Evolutionary conservation across 768 basidiomycete species (phyloP), one percentile per base, ranked within the genome.

Genomic region (Termitomyces sp.): DNA sequence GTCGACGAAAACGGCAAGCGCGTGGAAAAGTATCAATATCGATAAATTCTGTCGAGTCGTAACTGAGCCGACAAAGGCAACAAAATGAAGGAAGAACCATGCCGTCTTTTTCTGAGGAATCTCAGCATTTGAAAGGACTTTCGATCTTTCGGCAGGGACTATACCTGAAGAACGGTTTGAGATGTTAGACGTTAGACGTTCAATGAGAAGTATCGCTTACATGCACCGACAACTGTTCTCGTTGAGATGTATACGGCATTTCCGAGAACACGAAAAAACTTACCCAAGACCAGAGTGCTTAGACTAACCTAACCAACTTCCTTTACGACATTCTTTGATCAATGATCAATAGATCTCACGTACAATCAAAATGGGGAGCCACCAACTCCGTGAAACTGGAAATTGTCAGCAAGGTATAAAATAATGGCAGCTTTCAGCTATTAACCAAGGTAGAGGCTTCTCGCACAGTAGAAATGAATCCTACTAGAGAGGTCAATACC

Each of bases 381-480:
- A 18, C 10, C 5, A 12, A 13, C 36, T 51, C 10, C 26, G 50
- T n/a, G 50, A 51, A 16, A 51, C 50, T 51, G 3, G 7, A 27
- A 4, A 16, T 34, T n/a, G 10, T 26, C 3, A 39, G 27, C 26
- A 18, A 46, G 22, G 16, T 2, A 1, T 30, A 10, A 30, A 14
- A 3, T 16, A 12, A 26, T 27, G 3, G 14, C 3, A 30, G 26
- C 8, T 18, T 45, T 45, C 24, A n/a, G 16, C 6, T 8, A 59
- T 30, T 8, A 1, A 55, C 59, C 30, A 10, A 53, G 13, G 22
- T 51, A 49, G 14, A 60, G 43, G 18, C 30, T 55, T 36, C 53
- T 40, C 2, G 56, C 62, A 48, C 46, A 57, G 34, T 51, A 56
- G 1, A 43, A 13, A 24, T 63, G 56, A 24, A 55, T 46, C 7